Conservation (phyloP, 2,329 filamentous ascomycete species). For the Scedosporium minutisporum region DNA sequence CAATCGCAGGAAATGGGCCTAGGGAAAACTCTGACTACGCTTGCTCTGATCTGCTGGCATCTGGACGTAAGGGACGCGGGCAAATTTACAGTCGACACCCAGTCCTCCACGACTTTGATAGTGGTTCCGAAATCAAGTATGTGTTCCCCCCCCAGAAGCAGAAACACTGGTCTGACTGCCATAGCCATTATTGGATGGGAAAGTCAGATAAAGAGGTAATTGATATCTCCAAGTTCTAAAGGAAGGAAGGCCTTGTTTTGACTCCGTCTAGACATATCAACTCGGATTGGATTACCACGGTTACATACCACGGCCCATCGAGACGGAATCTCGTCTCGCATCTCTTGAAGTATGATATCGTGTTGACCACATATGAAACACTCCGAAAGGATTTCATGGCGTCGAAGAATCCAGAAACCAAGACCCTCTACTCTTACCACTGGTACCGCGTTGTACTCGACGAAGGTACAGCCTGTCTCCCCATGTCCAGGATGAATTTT, state of each 20-base stretch:
- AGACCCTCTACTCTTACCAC: conserved; percentile 5
- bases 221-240: background rate
- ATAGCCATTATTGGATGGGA: conserved; percentile 22
- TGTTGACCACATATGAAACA: background rate
- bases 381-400: background rate
- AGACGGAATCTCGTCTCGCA: background rate
- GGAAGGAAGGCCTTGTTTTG: background rate
- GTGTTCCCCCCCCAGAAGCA: background rate
- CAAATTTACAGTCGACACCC: background rate
- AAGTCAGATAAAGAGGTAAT: conserved; percentile 1
- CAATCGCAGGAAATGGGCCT: conserved; percentile 23
- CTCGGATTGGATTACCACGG: background rate
- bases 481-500: background rate
- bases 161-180: conserved; percentile 17
- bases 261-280: background rate
- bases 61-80: conserved; percentile 13
- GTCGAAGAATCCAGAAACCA: background rate
- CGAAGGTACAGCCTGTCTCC: conserved; percentile 20
- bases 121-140: background rate
- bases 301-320: background rate
- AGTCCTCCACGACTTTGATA: background rate
- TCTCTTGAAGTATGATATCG: background rate
- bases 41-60: conserved; percentile 18
- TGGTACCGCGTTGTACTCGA: conserved; percentile 28
- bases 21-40: conserved; percentile 20